Evolutionary conservation across 2,329 filamentous ascomycete genomes (phyloP).

Genomic region (Microdochium bolleyi): DNA sequence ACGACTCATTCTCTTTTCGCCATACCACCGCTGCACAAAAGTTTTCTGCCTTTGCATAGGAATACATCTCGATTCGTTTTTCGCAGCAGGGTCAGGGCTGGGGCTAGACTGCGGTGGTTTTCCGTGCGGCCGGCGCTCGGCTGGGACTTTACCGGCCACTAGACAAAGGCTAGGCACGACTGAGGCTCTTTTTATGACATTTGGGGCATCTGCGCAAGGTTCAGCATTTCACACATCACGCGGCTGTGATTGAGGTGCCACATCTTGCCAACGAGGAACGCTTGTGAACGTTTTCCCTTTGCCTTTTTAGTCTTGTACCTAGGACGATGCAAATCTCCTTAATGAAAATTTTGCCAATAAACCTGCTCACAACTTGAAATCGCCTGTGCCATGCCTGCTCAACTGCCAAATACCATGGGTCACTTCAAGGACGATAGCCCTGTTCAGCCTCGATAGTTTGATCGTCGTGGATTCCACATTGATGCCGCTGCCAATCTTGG

Average conservation of each 20-base stretch:
- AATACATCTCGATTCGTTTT: slow-evolving; percentile 7
- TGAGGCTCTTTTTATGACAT: neutral
- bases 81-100: neutral
- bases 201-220: neutral
- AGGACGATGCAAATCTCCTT: neutral
- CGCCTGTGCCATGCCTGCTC: too few species aligned
- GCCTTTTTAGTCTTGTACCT: neutral
- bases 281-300: slow-evolving; percentile 1
- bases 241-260: neutral
- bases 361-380: neutral
- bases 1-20: slow-evolving; percentile 5
- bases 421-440: too few species aligned
- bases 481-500: too few species aligned
- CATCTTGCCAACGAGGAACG: neutral
- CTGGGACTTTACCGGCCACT: neutral
- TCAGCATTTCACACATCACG: neutral
- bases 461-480: too few species aligned
- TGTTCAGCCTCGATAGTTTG: too few species aligned
- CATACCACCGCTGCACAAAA: slow-evolving; percentile 6
- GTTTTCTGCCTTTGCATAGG: slow-evolving; percentile 15
- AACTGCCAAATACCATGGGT: too few species aligned
- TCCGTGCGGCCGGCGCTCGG: neutral
- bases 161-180: neutral
- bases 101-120: slow-evolving; percentile 10
- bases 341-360: neutral